phyloP scores from a whole-genome alignment of 2,329 filamentous ascomycete genomes.

The Ophioceras dolichostomum region DNA sequence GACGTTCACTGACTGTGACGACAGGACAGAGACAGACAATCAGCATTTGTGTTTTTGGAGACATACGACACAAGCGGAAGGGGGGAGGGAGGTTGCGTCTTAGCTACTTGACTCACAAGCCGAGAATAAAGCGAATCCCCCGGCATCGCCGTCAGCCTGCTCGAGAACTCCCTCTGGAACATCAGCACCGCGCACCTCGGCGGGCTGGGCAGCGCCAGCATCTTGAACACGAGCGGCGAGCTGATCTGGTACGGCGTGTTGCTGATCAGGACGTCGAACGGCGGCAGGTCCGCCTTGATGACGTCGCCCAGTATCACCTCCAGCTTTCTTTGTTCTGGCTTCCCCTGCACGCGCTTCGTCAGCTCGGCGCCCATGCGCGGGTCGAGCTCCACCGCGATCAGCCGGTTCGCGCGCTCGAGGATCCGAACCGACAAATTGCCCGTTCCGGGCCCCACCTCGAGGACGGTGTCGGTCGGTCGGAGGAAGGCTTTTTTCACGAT shows the following conservation, averaged over 20 bases:
- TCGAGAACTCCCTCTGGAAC: conserved; percentile 89
- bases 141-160: conserved; percentile 76
- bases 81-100: too few relatives aligned
- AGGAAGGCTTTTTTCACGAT: conserved; percentile 77
- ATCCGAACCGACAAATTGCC: conserved; percentile 82
- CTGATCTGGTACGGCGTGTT: conserved; percentile 77
- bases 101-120: conserved; percentile 30
- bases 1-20: conserved; percentile 58
- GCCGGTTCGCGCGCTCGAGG: conserved; percentile 71
- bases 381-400: conserved; percentile 80
- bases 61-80: too few relatives aligned
- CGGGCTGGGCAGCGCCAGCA: conserved; percentile 69
- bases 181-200: conserved; percentile 58
- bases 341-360: conserved; percentile 84
- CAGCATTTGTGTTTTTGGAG: too few relatives aligned
- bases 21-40: too few relatives aligned
- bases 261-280: conserved; percentile 58
- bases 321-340: conserved; percentile 68
- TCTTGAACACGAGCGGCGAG: conserved; percentile 76
- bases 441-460: conserved; percentile 83
- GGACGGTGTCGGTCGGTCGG: conserved; percentile 80
- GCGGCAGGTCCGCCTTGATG: conserved; percentile 67
- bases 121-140: conserved; percentile 83
- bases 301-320: conserved; percentile 87
- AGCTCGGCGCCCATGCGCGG: conserved; percentile 94